Evolutionary conservation across 1,284 basidiomycete species (phyloP).

Genomic region (Fistulinella staudtii): DNA sequence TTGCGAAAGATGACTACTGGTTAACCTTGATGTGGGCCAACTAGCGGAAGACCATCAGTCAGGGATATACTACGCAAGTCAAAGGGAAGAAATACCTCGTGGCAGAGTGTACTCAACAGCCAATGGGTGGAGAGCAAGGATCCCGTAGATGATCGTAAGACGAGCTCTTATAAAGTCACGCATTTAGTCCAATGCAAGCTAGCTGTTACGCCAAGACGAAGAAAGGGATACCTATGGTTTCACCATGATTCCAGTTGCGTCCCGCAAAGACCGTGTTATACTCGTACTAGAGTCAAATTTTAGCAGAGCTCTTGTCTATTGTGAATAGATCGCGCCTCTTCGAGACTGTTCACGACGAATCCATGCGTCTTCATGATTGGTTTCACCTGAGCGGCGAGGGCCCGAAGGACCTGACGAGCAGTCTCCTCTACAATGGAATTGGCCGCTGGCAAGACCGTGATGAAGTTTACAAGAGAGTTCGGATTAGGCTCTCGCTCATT

Average conservation of each 20-base stretch:
- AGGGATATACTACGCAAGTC: background rate
- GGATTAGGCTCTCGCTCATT: constrained; percentile 70
- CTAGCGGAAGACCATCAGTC: constrained; percentile 34
- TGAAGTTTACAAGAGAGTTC: constrained; percentile 74
- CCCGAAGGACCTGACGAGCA: constrained; percentile 63
- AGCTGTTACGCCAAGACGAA: background rate
- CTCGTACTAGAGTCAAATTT: constrained; percentile 51
- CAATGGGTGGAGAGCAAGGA: constrained; percentile 59
- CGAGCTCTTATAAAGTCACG: constrained; percentile 53
- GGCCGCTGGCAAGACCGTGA: constrained; percentile 49
- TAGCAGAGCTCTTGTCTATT: background rate
- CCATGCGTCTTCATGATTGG: constrained; percentile 79
- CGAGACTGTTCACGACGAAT: constrained; percentile 69
- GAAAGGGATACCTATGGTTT: constrained; percentile 55
- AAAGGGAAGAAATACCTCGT: constrained; percentile 53
- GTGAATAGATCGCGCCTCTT: constrained; percentile 54
- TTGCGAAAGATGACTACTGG: background rate
- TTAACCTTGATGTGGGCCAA: constrained; percentile 74
- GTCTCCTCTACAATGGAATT: constrained; percentile 43
- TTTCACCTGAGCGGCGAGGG: constrained; percentile 74
- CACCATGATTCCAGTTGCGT: constrained; percentile 77
- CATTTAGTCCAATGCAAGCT: too few species aligned
- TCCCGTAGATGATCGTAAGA: constrained; percentile 59
- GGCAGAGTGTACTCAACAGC: constrained; percentile 75
- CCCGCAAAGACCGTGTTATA: constrained; percentile 73